Base-by-base conservation (phyloP, 1,284 basidiomycete species). In the Ganoderma boninense region DNA sequence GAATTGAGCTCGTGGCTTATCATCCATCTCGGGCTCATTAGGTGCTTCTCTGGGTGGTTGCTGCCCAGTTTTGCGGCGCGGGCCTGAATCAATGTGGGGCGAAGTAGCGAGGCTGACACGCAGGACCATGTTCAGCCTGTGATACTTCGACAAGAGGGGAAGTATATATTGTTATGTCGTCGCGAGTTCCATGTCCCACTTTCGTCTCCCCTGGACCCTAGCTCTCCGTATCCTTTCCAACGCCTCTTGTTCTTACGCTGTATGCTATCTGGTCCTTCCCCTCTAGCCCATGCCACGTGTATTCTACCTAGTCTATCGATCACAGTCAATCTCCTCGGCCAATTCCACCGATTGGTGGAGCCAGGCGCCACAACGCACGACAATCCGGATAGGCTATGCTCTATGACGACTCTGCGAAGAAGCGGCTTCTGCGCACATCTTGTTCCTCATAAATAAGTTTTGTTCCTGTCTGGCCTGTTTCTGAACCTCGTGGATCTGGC, bases 11-110 rank as follows among this genome's bases (percentile, higher is more conserved):
- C 64, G 29, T 57, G 64, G 59, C 70, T 77, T 54, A 70, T 69
- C 64, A 65, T 46, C 69, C 68, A 38, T 70, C 38, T 67, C 52
- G 61, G 46, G 66, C 66, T 60, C 69, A 62, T 57, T 73, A 94
- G 92, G 76, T 95, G 57, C 80, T 97, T 64, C 72, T 96, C 2
- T 98, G 94, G 84, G 82, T 97, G 63, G 82, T 97, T 70, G 82
- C 91, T 26, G 96, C 96, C 3, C 92, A 96, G 81, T 93, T 96
- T 81, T 98, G 96, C 78, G 96, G 96, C 10, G 89, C 91, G 1
- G 89, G 88, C 52, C 80, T 96, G 75, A 90, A 89, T 75, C 89
- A 88, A 62, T 94, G 93, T 71, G 81, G 84, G 7, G 73, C 79
- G 35, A 81, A 82, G 74, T 76, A 74, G 38, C n/a, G 13, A 29